Evolutionary conservation across 495 filamentous ascomycete species (phyloP).

Genomic region (Daldinia grandis): DNA sequence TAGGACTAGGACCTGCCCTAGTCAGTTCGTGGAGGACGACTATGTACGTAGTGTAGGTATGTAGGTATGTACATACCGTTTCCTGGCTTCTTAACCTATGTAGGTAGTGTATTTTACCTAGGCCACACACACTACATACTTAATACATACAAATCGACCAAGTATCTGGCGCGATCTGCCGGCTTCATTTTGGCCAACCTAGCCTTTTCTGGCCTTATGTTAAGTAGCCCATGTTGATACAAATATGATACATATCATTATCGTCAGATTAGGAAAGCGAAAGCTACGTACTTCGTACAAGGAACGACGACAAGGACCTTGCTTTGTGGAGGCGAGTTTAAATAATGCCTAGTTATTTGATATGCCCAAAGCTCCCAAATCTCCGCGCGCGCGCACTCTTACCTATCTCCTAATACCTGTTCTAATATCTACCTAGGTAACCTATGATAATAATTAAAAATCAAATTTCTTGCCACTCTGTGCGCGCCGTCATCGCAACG

Average conservation of each 20-base stretch:
- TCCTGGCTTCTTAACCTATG: constrained; percentile 12
- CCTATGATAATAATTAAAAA: constrained; percentile 13
- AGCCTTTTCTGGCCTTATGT: constrained; percentile 18
- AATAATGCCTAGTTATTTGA: neutral
- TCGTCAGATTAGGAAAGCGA: constrained; percentile 37
- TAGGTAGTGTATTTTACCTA: constrained; percentile 37
- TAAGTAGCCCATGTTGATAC: constrained; percentile 36
- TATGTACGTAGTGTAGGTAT: no score
- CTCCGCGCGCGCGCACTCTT: neutral
- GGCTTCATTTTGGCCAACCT: constrained; percentile 35
- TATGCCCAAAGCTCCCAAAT: neutral
- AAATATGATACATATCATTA: constrained; percentile 29
- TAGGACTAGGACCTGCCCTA: constrained; percentile 9
- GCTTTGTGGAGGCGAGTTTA: constrained; percentile 14
- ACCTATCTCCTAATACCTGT: constrained; percentile 2
- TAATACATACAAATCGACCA: constrained; percentile 9
- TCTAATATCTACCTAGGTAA: no score
- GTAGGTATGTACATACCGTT: no score
- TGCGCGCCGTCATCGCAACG: constrained; percentile 10
- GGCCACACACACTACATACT: no score
- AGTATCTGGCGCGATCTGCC: constrained; percentile 38
- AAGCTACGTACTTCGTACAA: neutral
- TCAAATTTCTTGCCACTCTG: constrained; percentile 14
- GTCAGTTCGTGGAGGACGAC: constrained; percentile 31
- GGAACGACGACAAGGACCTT: constrained; percentile 12